Base-by-base conservation (phyloP, 2,329 filamentous ascomycete species). In the Rutstroemia sp. region DNA sequence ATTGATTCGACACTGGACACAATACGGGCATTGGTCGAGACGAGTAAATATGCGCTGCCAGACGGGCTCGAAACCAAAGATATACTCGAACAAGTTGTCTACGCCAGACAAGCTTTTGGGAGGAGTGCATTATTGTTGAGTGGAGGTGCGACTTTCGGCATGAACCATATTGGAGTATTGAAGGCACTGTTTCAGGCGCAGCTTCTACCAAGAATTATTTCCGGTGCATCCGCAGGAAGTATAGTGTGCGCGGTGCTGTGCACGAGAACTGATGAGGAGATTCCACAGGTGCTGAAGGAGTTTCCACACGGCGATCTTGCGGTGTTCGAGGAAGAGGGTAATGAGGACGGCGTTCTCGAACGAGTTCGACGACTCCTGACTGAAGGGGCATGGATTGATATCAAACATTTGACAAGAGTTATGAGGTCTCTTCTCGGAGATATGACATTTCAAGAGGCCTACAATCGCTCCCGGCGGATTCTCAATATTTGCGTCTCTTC, bases 401-500 rank as follows among this genome's bases (percentile, higher is more conserved):
- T 95, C 64, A 81, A 81, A 23, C 84, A 96, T 69, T 74, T 96
- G 49, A 86, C 82, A 2, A 79, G 86, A 48, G 90, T 95, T 5
- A 94, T 97, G 89, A 82, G 83, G 54, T 78, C 78, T 34, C 75
- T 94, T 66, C 78, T 96, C 7, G 91, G 91, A 39, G 89, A 96
- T 65, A 86, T 96, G 65, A 97, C 92, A 0, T 97, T 97, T 64
- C 89, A 92, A 67, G 92, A 97, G 72, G 90, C 91, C 0, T 96
- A 96, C 74, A 95, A 96, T 68, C 86, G 91, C n/a, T 96, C 92
- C 0, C 82, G 90, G 27, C 82, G 91, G 57, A 92, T 96, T 59
- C 81, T 96, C 67, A 97, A 96, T 69, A 96, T 97, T 39, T 92
- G 89, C 57, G 92, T 97, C 6, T 96, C 92, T 0, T 90, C 88